Percentiles rank a stretch among this genome's conserved stretches.
phyloP scores from a whole-genome alignment of 768 basidiomycete species.

The Obba rivulosa region DNA sequence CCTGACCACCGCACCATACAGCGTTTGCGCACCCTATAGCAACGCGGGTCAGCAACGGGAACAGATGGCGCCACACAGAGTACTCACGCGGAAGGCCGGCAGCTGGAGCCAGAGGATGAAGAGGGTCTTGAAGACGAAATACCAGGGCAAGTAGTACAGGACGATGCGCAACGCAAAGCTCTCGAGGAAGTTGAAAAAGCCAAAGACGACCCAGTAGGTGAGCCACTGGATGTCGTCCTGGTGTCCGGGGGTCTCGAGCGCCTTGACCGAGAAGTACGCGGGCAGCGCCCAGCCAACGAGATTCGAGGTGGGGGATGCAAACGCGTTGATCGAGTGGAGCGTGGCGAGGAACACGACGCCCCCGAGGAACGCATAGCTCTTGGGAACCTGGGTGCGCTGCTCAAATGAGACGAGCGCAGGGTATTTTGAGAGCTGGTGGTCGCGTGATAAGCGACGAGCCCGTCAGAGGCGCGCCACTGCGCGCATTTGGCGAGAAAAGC shows the following conservation, averaged over 20 bases:
- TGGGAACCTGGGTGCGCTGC: constrained; percentile 88
- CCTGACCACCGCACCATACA: constrained; percentile 73
- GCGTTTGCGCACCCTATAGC: constrained; percentile 74
- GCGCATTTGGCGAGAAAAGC: constrained; percentile 17
- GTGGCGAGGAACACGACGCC: constrained; percentile 57
- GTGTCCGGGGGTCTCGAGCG: constrained; percentile 80
- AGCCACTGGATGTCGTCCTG: constrained; percentile 94
- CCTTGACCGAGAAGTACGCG: constrained; percentile 92
- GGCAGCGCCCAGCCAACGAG: constrained; percentile 93
- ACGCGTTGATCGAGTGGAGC: constrained; percentile 84
- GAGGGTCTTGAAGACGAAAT: constrained; percentile 86
- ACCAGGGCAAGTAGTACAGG: constrained; percentile 93
- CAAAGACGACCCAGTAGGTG: constrained; percentile 96
- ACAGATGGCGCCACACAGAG: constrained; percentile 6
- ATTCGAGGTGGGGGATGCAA: constrained; percentile 90
- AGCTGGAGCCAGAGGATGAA: constrained; percentile 93
- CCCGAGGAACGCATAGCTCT: constrained; percentile 83
- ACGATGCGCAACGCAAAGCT: constrained; percentile 76
- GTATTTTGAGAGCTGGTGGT: constrained; percentile 72
- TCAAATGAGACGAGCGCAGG: constrained; percentile 80
- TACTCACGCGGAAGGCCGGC: constrained; percentile 74
- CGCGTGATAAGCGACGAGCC: constrained; percentile 13
- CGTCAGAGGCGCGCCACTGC: neutral
- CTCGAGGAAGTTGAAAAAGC: constrained; percentile 90
- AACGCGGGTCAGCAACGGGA: constrained; percentile 1